Base-by-base conservation (phyloP, 2,329 filamentous ascomycete genomes). In the Calonectria honghensis region DNA sequence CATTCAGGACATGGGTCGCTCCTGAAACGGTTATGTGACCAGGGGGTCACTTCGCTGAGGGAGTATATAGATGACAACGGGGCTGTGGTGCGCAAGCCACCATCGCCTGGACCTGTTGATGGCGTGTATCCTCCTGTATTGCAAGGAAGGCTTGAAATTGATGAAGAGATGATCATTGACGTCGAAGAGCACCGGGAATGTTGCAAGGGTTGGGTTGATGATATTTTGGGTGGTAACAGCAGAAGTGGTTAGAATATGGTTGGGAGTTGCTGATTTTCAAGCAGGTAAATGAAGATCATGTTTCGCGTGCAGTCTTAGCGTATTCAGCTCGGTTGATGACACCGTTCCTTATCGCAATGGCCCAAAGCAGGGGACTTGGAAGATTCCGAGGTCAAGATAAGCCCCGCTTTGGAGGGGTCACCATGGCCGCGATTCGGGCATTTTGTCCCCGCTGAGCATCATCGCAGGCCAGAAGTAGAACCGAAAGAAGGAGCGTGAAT, bases 401-500 rank as follows among this genome's bases (percentile, higher is more conserved):
- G 35, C 57, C 57, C 57, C 57, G 57, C 57, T 63, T 63, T 41
- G 29, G 57, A 63, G 57, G 57, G 57, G 57, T 41, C 16, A 3
- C 7, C 24, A 41, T 63, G 37, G 37, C 57, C 57, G 57, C n/a
- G 24, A 39, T 63, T 63, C 57, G 57, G 57, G 31, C 32, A 31
- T 41, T 27, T 24, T 20, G 31, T 39, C 57, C 57, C 57, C 57
- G 57, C 57, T 27, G 37, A 29, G 57, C 27, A 63, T 63, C 57
- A 63, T 63, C 57, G 57, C 57, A 63, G 35, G 35, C 37, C 37
- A 63, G 57, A 63, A 63, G 57, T 63, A 63, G 57, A 63, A 63
- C 57, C 57, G 57, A 63, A 27, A 39, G 27, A 37, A 24, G 3
- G 14, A 16, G 24, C 57, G 37, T 27, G 39, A 37, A 63, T 63